A percentile compares a stretch with the other conserved stretches of the same genome.
phyloP scores from a whole-genome alignment of 1,139 yeast species.

The Saccharomyces hybrid region DNA sequence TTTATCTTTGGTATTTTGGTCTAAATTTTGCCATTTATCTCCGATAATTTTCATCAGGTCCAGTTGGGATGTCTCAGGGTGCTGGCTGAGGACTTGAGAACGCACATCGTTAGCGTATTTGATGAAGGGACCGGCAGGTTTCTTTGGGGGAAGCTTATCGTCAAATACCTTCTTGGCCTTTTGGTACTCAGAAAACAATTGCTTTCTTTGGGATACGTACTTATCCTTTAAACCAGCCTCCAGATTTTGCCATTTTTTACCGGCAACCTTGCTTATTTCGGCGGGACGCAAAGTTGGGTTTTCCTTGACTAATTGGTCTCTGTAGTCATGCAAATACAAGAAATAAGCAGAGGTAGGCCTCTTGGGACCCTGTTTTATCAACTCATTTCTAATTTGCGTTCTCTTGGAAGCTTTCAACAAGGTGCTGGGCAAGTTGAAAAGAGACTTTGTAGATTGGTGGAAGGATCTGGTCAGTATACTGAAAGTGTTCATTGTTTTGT shows the following conservation, averaged over 20 bases:
- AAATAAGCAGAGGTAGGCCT: constrained; percentile 27
- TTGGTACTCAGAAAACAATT: constrained; percentile 9
- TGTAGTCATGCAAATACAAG: constrained; percentile 15
- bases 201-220: constrained; percentile 9
- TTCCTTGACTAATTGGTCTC: constrained; percentile 11
- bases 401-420: background rate
- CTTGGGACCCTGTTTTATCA: constrained; percentile 26
- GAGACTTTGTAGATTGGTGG: background rate
- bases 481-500: background rate
- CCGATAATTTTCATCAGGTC: constrained; percentile 20
- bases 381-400: constrained; percentile 7
- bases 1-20: constrained; percentile 12
- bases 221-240: constrained; percentile 20
- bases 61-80: constrained; percentile 16
- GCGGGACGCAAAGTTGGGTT: constrained; percentile 19
- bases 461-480: background rate
- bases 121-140: constrained; percentile 25
- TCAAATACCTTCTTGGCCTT: constrained; percentile 6
- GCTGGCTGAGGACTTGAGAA: constrained; percentile 10
- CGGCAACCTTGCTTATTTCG: constrained; percentile 21
- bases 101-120: constrained; percentile 18
- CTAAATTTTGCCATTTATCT: constrained; percentile 20
- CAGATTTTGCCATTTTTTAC: constrained; percentile 27
- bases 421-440: background rate
- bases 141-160: constrained; percentile 24